phyloP scores from a whole-genome alignment of 2,329 filamentous ascomycete species.

The Penicillium sp. region DNA sequence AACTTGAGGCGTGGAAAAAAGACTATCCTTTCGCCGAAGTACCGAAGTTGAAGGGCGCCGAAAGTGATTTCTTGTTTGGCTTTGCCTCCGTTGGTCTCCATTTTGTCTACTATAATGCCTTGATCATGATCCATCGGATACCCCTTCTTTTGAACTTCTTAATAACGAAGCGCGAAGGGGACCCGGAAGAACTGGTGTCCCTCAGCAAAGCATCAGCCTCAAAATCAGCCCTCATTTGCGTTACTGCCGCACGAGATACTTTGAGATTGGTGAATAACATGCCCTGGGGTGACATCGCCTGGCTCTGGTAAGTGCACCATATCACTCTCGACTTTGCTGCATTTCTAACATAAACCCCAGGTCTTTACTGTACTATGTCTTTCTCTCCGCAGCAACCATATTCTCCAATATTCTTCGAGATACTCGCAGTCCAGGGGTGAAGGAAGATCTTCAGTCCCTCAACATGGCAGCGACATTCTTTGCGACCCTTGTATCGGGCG shows the following conservation, averaged over 20 bases:
- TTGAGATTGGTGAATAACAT: constrained; percentile 92
- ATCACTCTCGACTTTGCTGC: not conserved
- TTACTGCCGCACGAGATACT: constrained; percentile 84
- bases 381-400: constrained; percentile 85
- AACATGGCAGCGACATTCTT: constrained; percentile 86
- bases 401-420: constrained; percentile 95
- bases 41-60: constrained; percentile 84
- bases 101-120: constrained; percentile 92
- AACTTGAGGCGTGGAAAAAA: constrained; percentile 90
- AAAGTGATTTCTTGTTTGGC: constrained; percentile 81
- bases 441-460: constrained; percentile 83
- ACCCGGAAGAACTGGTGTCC: constrained; percentile 50
- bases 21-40: constrained; percentile 83
- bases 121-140: constrained; percentile 96
- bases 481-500: constrained; percentile 72
- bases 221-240: constrained; percentile 81
- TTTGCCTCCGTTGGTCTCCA: constrained; percentile 88
- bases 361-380: constrained; percentile 91
- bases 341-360: constrained; percentile 32
- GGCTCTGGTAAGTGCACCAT: constrained; percentile 72
- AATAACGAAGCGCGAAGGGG: constrained; percentile 67
- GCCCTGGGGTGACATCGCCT: constrained; percentile 87
- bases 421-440: constrained; percentile 75
- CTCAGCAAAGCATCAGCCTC: constrained; percentile 80
- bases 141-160: constrained; percentile 87